Evolutionary conservation across 2,329 filamentous ascomycete genomes (phyloP), one percentile per base, ranked within the genome.

Genomic region (Fusarium nisikadoi): DNA sequence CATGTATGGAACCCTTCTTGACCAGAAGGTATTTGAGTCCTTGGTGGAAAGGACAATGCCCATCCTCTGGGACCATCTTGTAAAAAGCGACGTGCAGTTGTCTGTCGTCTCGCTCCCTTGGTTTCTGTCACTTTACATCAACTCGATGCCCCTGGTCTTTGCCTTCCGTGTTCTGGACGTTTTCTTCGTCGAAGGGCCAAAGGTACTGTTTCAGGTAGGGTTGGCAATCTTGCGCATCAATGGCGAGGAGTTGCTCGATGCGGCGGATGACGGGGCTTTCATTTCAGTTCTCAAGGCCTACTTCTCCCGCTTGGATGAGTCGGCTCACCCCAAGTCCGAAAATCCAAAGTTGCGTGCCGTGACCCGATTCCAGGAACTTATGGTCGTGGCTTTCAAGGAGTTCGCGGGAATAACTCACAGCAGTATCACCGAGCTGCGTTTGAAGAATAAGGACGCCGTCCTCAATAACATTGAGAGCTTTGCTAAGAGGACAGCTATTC

Each of bases 11-110:
- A 99, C 96, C 2, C 86, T 99, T 9, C 88, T 99, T 42, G 96
- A 99, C 79, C 96, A 99, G 78, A 94, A 96, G 75, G 96, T 99
- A 19, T 99, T 99, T 77, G 96, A 99, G 83, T 97, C 93, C 5
- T 86, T 99, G 8, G 96, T 99, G n/a, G 96, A 99, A 81, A 96
- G 94, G 84, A 99, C 96, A 3, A 98, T 99, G 95, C 96, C 96
- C 3, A 92, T 99, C 65, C 88, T 99, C 20, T 99, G 96, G 95
- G 95, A 98, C 27, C 96, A 99, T 78, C 89, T 99, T n/a, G 93
- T 95, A 73, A 97, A 96, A 83, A 96, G 93, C 65, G 96, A 99
- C 78, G 94, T 99, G 27, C 97, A 99, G 81, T 89, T 99, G 25
- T 98, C 96, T 1, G 96, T 99, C 38, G 96, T 98, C 20, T 98